phyloP scores from a whole-genome alignment of 768 basidiomycete species.

The Psilocybe tampanensis region DNA sequence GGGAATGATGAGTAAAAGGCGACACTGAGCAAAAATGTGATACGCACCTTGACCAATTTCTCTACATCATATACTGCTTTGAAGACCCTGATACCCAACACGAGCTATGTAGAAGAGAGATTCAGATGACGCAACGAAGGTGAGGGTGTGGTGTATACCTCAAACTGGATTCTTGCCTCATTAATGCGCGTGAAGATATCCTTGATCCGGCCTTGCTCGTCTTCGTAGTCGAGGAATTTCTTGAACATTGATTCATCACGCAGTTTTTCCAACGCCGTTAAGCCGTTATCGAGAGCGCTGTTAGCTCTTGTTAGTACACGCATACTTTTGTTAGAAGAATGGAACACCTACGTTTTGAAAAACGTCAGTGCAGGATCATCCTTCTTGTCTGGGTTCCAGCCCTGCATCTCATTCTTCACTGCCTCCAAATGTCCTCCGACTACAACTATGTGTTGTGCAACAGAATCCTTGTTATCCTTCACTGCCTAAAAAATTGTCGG shows the following conservation, averaged over 20 bases:
- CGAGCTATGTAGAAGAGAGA: constrained; percentile 14
- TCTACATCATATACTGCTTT: constrained; percentile 13
- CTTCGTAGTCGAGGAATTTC: constrained; percentile 17
- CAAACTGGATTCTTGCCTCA: constrained; percentile 15
- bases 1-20: not conserved
- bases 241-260: constrained; percentile 8
- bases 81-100: constrained; percentile 4
- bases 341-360: constrained; percentile 13
- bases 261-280: constrained; percentile 7
- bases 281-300: constrained; percentile 15
- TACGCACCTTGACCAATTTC: constrained; percentile 9
- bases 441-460: constrained; percentile 9
- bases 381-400: constrained; percentile 5
- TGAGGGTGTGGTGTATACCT: constrained; percentile 8
- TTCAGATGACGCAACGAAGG: not conserved
- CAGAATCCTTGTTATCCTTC: constrained; percentile 18
- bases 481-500: not conserved
- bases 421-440: constrained; percentile 11
- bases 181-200: constrained; percentile 19
- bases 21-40: not conserved
- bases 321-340: not conserved
- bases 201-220: constrained; percentile 13
- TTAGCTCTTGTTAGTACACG: not conserved
- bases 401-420: constrained; percentile 12
- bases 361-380: constrained; percentile 9